Conservation (phyloP, 2,329 filamentous ascomycete species). For the Fusarium sp. region DNA sequence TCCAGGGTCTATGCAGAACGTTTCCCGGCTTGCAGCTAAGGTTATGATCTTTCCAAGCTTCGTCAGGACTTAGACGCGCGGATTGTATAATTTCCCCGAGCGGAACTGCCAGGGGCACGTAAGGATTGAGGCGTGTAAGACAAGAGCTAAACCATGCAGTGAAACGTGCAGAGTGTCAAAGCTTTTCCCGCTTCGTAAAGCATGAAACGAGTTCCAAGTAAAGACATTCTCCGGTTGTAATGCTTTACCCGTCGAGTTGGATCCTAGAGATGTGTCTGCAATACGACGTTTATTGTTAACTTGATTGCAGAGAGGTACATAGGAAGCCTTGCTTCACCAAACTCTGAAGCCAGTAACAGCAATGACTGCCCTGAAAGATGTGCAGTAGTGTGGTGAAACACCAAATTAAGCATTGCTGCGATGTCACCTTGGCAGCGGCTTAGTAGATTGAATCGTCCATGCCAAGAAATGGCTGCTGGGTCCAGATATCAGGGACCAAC, state of each 20-base stretch:
- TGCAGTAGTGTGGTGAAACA: conserved; percentile 32
- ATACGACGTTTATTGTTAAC: not conserved
- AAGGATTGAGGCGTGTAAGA: conserved; percentile 4
- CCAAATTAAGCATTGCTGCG: conserved; percentile 43
- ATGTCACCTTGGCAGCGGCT: conserved; percentile 44
- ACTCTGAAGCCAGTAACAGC: not conserved
- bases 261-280: conserved; percentile 1
- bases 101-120: conserved; percentile 2
- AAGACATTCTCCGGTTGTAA: not conserved
- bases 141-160: conserved; percentile 5
- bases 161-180: conserved; percentile 28
- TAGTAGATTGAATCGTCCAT: conserved; percentile 30
- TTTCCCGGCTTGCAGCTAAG: not conserved
- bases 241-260: not conserved
- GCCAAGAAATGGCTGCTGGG: conserved; percentile 25
- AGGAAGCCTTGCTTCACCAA: not conserved
- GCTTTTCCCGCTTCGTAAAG: conserved; percentile 5
- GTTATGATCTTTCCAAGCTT: not conserved
- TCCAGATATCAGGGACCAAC: conserved; percentile 1
- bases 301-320: not conserved
- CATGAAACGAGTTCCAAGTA: conserved; percentile 16
- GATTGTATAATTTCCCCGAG: conserved; percentile 14
- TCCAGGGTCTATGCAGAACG: not conserved
- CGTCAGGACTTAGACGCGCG: conserved; percentile 10
- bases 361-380: conserved; percentile 19